A percentile compares a stretch with the other conserved stretches of the same genome.
Evolutionary conservation across 192 early-diverging fungal species (phyloP).

Genomic region (Coemansia sp.): DNA sequence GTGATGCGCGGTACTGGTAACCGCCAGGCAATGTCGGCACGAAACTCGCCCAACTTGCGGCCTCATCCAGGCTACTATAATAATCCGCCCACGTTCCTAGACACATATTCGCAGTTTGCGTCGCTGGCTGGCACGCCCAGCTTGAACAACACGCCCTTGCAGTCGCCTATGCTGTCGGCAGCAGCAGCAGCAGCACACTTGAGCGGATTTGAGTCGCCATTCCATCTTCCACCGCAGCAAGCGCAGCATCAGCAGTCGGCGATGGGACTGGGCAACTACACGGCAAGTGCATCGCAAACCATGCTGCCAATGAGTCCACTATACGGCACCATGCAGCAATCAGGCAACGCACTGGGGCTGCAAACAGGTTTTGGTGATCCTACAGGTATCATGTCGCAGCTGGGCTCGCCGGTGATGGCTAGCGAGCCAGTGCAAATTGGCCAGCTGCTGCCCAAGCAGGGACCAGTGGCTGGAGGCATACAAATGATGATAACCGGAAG

Average conservation of each 20-base stretch:
- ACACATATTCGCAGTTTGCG: slow-evolving; percentile 54
- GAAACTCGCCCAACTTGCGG: slow-evolving; percentile 47
- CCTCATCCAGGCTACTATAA: slow-evolving; percentile 17
- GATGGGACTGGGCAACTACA: slow-evolving; percentile 1
- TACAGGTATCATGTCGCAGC: slow-evolving; percentile 14
- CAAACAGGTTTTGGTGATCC: slow-evolving; percentile 1
- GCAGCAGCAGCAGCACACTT: slow-evolving; percentile 16
- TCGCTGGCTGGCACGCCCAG: slow-evolving; percentile 49
- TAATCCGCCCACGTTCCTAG: slow-evolving; percentile 23
- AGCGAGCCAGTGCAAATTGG: slow-evolving; percentile 52
- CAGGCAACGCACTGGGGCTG: slow-evolving; percentile 4
- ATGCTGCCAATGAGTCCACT: slow-evolving; percentile 10
- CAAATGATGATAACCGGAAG: slow-evolving; percentile 80
- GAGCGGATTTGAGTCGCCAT: slow-evolving; percentile 44
- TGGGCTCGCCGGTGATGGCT: slow-evolving; percentile 1
- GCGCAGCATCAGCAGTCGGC: slow-evolving; percentile 5
- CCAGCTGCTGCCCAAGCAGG: slow-evolving; percentile 76
- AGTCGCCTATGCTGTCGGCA: slow-evolving; percentile 45
- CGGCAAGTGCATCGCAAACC: slow-evolving; percentile 1
- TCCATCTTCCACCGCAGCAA: slow-evolving; percentile 33
- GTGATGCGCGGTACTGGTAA: slow-evolving; percentile 4
- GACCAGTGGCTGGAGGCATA: slow-evolving; percentile 83
- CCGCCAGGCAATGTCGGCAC: slow-evolving; percentile 46
- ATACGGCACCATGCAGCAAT: neutral
- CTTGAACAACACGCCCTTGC: slow-evolving; percentile 45